Evolutionary conservation across 345 rosid genomes (phyloP), one percentile per base, ranked within the genome.

Genomic region (Gynandropsis gynandra): DNA sequence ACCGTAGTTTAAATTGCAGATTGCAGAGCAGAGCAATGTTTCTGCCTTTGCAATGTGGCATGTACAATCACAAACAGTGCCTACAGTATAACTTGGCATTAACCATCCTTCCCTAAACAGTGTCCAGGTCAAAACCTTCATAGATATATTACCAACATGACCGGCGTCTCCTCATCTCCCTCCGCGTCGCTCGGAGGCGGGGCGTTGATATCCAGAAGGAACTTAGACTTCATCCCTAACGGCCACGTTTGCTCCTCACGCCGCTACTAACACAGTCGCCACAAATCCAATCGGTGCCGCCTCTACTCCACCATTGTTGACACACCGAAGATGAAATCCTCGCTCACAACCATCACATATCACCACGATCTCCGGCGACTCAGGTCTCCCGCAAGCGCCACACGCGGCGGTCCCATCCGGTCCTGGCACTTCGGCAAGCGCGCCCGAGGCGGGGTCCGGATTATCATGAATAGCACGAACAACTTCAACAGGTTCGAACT

Each of bases 301-400:
- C 32, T 60, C 70, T 1, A 15, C 62, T 60, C 38, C 38, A 7
- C 55, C 70, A n/a, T n/a, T n/a, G 42, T 49, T 41, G 38, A 75
- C 62, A 59, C 96, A 87, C 2, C 16, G 60, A 4, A 79, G 12
- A 67, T 92, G 96, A 60, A 79, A 87, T 17, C 93, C 93, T 8
- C 89, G 74, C 78, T 87, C 98, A 60, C 96, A 87, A 19, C 80
- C 93, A 61, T 92, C 98, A 76, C 98, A 87, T 16, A 90, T 87
- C 29, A 85, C 68, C 17, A 82, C 80, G 16, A 58, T 55, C 10
- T 63, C 77, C 19, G 62, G 64, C 29, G 56, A 68, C 66, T 78
- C 80, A 9, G 72, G 72, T 47, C 29, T 59, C 48, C 85, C 85
- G 60, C 94, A 87, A 1, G 73, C 66, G 38, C 73, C 79, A 62